A percentile compares a stretch with the other conserved stretches of the same genome.
phyloP scores from a whole-genome alignment of 768 basidiomycete genomes.

The Termitomyces sp. region DNA sequence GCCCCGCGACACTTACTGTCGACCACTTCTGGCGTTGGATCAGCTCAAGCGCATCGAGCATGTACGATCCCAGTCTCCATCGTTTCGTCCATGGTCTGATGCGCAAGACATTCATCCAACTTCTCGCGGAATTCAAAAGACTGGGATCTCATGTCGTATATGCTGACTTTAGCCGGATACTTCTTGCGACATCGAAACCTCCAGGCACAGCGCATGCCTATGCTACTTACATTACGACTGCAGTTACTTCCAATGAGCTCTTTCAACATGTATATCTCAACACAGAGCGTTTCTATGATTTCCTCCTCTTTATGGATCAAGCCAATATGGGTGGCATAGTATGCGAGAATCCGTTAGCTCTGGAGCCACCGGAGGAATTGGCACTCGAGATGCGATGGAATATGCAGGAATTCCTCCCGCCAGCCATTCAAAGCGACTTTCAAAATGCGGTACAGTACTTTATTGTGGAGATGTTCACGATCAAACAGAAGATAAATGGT shows the following conservation, averaged over 20 bases:
- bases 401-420: constrained; percentile 83
- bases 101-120: constrained; percentile 96
- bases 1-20: constrained; percentile 64
- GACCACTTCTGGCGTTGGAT: constrained; percentile 99
- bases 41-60: constrained; percentile 72
- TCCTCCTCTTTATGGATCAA: constrained; percentile 91
- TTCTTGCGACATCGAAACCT: constrained; percentile 92
- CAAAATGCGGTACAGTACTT: constrained; percentile 68
- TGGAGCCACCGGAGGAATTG: constrained; percentile 64
- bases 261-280: constrained; percentile 90
- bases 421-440: constrained; percentile 75
- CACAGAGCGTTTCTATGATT: constrained; percentile 89
- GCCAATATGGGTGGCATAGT: constrained; percentile 89
- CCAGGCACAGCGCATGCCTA: constrained; percentile 94
- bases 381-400: constrained; percentile 89
- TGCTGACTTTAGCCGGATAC: constrained; percentile 86
- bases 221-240: constrained; percentile 90
- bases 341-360: constrained; percentile 71
- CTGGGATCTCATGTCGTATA: constrained; percentile 91
- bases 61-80: constrained; percentile 92
- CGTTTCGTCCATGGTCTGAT: constrained; percentile 93
- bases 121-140: constrained; percentile 93
- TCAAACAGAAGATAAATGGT: constrained; percentile 58
- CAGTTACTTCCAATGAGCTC: constrained; percentile 90
- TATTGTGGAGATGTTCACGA: constrained; percentile 78